phyloP scores from a whole-genome alignment of 75 land plant species.

The Ceratopteris richardii region DNA sequence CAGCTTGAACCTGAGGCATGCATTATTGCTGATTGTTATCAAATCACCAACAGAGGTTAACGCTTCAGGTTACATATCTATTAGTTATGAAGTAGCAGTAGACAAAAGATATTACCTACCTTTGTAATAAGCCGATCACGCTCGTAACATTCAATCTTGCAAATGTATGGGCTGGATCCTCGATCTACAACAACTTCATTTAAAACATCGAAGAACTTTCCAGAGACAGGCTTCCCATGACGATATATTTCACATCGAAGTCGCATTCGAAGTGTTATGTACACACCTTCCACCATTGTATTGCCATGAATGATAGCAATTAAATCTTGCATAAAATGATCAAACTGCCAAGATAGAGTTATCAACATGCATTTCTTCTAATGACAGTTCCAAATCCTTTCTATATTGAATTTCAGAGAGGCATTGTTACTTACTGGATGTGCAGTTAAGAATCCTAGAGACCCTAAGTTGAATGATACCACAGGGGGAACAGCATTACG shows the following conservation, averaged over 20 bases:
- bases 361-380: not conserved
- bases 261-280: constrained; percentile 95
- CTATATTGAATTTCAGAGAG: not conserved
- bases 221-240: constrained; percentile 80
- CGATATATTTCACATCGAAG: constrained; percentile 83
- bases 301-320: constrained; percentile 89
- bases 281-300: constrained; percentile 73
- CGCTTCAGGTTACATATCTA: too few species aligned
- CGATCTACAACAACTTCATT: constrained; percentile 98
- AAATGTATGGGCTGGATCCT: constrained; percentile 96
- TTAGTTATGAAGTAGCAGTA: not conserved
- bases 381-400: too few species aligned
- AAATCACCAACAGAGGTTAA: too few species aligned
- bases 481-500: constrained; percentile 90
- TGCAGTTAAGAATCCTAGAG: constrained; percentile 94
- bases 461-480: constrained; percentile 96
- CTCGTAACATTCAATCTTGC: constrained; percentile 97
- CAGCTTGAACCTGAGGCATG: constrained; percentile 79
- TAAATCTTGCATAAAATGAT: constrained; percentile 65
- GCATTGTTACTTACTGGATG: constrained; percentile 57
- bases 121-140: constrained; percentile 89
- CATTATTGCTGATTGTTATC: too few species aligned
- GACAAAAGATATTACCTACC: constrained; percentile 29
- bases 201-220: constrained; percentile 89
- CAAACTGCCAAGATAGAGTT: constrained; percentile 46